Conservation (phyloP, 106 monocot genomes). For the Dendrobium officinale region DNA sequence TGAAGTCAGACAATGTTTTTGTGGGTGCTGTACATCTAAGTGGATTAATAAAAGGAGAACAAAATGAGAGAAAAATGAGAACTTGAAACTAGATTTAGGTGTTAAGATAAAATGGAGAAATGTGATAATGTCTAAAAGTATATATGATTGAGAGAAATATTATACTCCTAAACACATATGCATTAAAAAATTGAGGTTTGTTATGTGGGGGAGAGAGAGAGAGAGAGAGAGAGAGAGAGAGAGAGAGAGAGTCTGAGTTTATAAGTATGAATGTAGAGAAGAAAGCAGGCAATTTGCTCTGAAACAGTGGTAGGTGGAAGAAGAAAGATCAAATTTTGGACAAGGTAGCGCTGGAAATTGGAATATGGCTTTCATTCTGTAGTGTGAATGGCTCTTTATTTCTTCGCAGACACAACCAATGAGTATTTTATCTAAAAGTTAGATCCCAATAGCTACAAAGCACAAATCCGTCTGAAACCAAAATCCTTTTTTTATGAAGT, state of each 20-base stretch:
- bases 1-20: constrained; percentile 5
- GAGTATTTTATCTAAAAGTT: no score
- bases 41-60: not conserved
- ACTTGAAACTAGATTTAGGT: not conserved
- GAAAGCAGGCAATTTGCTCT: not conserved
- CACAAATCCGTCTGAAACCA: no score
- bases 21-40: not conserved
- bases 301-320: not conserved
- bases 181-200: no score
- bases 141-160: not conserved
- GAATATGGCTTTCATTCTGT: not conserved
- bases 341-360: not conserved
- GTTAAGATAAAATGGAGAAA: not conserved
- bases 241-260: not conserved
- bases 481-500: no score
- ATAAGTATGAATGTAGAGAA: not conserved
- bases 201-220: not conserved
- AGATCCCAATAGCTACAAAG: no score
- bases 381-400: no score
- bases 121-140: not conserved
- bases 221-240: not conserved
- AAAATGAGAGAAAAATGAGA: not conserved
- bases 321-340: not conserved
- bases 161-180: no score
- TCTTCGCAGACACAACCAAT: no score